A percentile compares a stretch with the other conserved stretches of the same genome.
These are phyloP conservation scores for Chamaecrista fasciculata DNA, from an alignment of 306 rosid species.

Conservation along the genomic window DNA sequence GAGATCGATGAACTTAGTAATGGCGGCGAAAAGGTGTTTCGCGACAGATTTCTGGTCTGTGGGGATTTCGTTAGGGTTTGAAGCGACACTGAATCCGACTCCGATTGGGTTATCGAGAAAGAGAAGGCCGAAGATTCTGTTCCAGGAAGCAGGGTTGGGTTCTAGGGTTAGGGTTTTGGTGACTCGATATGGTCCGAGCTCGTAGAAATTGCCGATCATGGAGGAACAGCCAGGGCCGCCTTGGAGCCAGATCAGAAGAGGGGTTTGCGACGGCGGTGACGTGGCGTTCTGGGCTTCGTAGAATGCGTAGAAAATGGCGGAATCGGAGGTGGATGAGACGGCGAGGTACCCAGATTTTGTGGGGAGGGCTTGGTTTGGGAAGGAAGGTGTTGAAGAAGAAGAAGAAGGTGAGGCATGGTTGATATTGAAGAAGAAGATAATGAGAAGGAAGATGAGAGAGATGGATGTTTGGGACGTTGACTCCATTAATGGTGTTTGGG, in stretches of 20 bases:
- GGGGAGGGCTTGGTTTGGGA: constrained; percentile 65
- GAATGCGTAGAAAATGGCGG: constrained; percentile 73
- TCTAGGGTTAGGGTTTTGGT: constrained; percentile 39
- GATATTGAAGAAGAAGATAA: too few relatives aligned
- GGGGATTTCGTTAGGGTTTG: constrained; percentile 58
- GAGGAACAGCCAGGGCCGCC: constrained; percentile 98
- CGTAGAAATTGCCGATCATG: constrained; percentile 74
- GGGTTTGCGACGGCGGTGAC: constrained; percentile 52
- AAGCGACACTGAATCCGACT: constrained; percentile 72
- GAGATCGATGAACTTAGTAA: constrained; percentile 50
- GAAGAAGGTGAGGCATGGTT: too few relatives aligned
- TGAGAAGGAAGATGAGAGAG: too few relatives aligned
- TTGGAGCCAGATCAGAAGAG: constrained; percentile 86
- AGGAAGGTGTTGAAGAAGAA: constrained; percentile 17
- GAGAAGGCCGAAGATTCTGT: constrained; percentile 58
- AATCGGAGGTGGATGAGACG: constrained; percentile 36
- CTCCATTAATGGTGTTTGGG: too few relatives aligned
- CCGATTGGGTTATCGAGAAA: constrained; percentile 84
- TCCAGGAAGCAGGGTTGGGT: constrained; percentile 71
- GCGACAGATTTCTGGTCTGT: constrained; percentile 52
- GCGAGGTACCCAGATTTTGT: constrained; percentile 77
- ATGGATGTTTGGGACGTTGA: too few relatives aligned
- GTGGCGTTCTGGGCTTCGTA: constrained; percentile 67
- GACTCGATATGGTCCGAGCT: constrained; percentile 81
- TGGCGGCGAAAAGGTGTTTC: constrained; percentile 58